Base-by-base conservation (phyloP, 331 rosid species). In the Dryas integrifolia region DNA sequence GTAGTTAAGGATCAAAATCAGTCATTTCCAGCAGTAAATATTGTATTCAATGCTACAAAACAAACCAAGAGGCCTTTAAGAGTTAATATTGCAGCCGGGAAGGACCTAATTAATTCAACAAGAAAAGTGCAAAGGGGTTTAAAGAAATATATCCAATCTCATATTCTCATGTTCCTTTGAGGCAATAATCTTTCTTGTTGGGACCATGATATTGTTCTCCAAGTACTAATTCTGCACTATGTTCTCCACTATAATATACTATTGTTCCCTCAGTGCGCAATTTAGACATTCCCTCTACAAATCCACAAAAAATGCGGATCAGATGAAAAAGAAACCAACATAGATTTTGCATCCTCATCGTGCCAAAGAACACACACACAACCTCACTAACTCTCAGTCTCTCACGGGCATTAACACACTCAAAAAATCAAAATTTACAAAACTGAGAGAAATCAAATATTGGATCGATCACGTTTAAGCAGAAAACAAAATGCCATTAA, bases 151-250 rank as follows among this genome's bases (percentile, higher is more conserved):
- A 41, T 62, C 26, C 12, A 49, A 57, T 67, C 44, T 48, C 10
- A 13, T 48, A 62, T 7, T 67, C 44, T 48, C 10, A 13, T 48
- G 68, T 7, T 58, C 65, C 64, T 48, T 41, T 24, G 73, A 57
- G 56, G 77, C 60, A 69, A 26, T 69, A 51, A 71, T 60, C 44
- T 41, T 67, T 11, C 30, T 35, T 35, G 6, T 53, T 45, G 81
- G 81, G 81, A 52, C 76, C 81, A 72, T 55, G 79, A n/a, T 72
- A 72, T 66, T 75, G 80, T 80, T 75, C 67, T 73, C 58, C 39
- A 56, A 65, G 69, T 80, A 76, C 77, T 70, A 70, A 80, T 69
- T 71, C 72, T 61, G 55, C 72, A 55, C 18, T 21, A 53, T 39
- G 64, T 58, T 72, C 71, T 73, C 82, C 72, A 73, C 75, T 47